phyloP scores from a whole-genome alignment of 2,329 filamentous ascomycete species.

The Huntiella abstrusa region DNA sequence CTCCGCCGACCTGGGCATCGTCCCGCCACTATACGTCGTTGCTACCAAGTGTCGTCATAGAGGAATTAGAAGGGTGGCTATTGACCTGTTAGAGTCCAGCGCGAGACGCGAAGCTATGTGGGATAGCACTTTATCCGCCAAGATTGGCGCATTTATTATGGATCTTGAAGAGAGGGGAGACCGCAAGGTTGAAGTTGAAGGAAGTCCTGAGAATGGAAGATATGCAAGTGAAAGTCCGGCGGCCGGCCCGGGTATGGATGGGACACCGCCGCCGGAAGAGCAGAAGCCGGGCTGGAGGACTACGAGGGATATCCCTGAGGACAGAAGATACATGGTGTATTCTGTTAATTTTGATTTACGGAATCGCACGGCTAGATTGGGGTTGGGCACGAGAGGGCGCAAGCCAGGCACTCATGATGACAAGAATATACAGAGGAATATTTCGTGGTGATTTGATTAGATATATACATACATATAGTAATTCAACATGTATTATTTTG shows the following conservation, averaged over 20 bases:
- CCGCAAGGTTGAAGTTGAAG: neutral
- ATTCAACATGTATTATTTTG: neutral
- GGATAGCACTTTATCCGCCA: slow-evolving; percentile 41
- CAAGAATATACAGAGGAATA: slow-evolving; percentile 15
- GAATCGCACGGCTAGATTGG: slow-evolving; percentile 28
- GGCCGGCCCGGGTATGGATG: neutral
- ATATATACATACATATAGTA: neutral
- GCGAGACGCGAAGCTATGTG: slow-evolving; percentile 49
- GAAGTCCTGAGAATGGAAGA: neutral
- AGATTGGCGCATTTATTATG: slow-evolving; percentile 36
- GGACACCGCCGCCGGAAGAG: neutral
- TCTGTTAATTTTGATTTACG: slow-evolving; percentile 38
- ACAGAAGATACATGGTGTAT: slow-evolving; percentile 36
- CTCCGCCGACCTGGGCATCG: slow-evolving; percentile 43
- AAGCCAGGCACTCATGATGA: slow-evolving; percentile 26
- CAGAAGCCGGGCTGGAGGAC: neutral
- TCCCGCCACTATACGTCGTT: slow-evolving; percentile 46
- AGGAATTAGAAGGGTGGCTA: slow-evolving; percentile 36
- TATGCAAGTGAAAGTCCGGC: neutral
- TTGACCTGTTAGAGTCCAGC: slow-evolving; percentile 39
- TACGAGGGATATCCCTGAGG: slow-evolving; percentile 25
- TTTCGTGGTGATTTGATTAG: neutral
- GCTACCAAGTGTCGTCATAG: slow-evolving; percentile 46
- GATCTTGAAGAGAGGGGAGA: slow-evolving; percentile 30
- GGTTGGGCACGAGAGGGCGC: slow-evolving; percentile 35